Conservation (phyloP, 1,284 basidiomycete species). For the Cerioporus squamosus region DNA sequence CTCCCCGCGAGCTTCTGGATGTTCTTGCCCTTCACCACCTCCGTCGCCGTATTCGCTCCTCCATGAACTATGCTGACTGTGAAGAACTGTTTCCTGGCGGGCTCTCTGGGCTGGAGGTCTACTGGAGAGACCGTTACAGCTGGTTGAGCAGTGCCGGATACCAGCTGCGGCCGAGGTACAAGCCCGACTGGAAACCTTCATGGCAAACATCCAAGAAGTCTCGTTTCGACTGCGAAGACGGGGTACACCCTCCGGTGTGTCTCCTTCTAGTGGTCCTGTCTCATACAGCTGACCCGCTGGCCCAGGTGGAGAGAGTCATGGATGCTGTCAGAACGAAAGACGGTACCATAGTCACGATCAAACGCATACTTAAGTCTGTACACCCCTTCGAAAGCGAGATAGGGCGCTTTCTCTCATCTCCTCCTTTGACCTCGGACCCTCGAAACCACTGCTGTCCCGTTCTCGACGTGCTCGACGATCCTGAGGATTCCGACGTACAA, state of each 20-base stretch:
- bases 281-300: too few species aligned
- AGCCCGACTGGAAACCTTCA: neutral
- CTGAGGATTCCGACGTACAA: constrained; percentile 4
- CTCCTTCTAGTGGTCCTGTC: too few species aligned
- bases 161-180: neutral
- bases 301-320: neutral
- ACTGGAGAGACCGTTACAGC: neutral
- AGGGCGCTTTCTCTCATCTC: constrained; percentile 3
- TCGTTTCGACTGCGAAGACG: too few species aligned
- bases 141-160: neutral
- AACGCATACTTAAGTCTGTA: neutral
- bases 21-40: too few species aligned
- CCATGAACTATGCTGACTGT: too few species aligned
- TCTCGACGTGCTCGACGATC: constrained; percentile 20
- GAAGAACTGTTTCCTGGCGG: too few species aligned
- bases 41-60: too few species aligned
- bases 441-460: constrained; percentile 26
- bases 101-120: neutral
- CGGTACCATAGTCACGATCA: neutral
- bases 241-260: too few species aligned
- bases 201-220: neutral
- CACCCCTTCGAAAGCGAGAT: constrained; percentile 16
- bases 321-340: neutral
- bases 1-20: too few species aligned
- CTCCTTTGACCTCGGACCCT: constrained; percentile 3